These are phyloP conservation scores for Gleditsia sinensis DNA, from an alignment of 306 rosid genomes.

Conservation along the genomic window DNA sequence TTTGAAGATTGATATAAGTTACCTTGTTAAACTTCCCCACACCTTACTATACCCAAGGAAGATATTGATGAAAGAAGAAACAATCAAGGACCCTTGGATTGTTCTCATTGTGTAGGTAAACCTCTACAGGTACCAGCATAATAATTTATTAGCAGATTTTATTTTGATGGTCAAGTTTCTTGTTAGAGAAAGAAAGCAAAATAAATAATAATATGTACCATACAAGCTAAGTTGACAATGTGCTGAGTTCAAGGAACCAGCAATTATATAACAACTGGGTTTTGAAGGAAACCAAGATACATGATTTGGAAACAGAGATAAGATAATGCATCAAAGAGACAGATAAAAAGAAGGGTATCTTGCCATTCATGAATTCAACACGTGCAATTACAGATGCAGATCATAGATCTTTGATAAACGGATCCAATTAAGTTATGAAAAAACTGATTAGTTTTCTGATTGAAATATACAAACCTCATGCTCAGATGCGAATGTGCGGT, in stretches of 20 bases:
- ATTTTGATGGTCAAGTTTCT: not conserved
- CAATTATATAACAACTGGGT: too few species aligned
- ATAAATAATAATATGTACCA: not conserved
- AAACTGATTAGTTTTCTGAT: too few species aligned
- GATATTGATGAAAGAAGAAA: conserved; percentile 76
- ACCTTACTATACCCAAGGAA: conserved; percentile 70
- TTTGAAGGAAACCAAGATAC: too few species aligned
- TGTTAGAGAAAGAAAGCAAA: conserved; percentile 7
- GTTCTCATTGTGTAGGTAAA: conserved; percentile 73
- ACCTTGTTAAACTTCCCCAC: conserved; percentile 83
- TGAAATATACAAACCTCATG: conserved; percentile 71
- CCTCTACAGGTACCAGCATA: conserved; percentile 58
- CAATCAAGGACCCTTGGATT: conserved; percentile 86
- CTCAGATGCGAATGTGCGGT: conserved; percentile 49
- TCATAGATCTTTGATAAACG: too few species aligned
- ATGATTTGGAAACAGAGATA: too few species aligned
- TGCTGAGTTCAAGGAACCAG: not conserved
- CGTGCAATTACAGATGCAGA: too few species aligned
- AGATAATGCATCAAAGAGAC: too few species aligned
- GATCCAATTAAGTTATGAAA: too few species aligned
- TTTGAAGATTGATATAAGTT: conserved; percentile 24
- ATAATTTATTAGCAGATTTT: conserved; percentile 17
- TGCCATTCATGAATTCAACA: too few species aligned
- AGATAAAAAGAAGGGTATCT: too few species aligned
- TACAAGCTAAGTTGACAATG: not conserved